Percentiles rank a stretch among this genome's conserved stretches.
Conservation (phyloP, 2,329 filamentous ascomycete species). For the Colletotrichum truncatum region DNA sequence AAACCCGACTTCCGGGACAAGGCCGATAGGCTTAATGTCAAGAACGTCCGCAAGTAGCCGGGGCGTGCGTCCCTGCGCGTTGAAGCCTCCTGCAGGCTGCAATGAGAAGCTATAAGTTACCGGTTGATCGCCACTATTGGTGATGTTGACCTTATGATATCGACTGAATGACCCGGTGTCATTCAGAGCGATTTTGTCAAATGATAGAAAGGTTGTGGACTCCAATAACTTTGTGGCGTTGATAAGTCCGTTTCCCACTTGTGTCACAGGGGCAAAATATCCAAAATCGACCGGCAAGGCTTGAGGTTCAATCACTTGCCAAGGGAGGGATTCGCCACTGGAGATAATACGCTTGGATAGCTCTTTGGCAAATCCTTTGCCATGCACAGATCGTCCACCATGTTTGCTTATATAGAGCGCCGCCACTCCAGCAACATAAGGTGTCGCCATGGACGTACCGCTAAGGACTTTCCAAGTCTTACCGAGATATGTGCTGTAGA, state of each 20-base stretch:
- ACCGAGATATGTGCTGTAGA: conserved; percentile 53
- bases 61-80: conserved; percentile 38
- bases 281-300: conserved; percentile 34
- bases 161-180: conserved; percentile 50
- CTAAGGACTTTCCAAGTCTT: conserved; percentile 48
- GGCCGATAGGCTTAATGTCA: conserved; percentile 7
- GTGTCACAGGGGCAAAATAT: conserved; percentile 43
- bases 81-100: conserved; percentile 45
- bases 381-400: conserved; percentile 43
- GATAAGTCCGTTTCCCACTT: conserved; percentile 50
- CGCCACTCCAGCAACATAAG: conserved; percentile 54
- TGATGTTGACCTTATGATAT: conserved; percentile 38
- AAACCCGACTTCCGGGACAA: background rate
- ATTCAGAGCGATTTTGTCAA: conserved; percentile 52
- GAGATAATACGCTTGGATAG: conserved; percentile 43
- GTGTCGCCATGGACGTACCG: conserved; percentile 59
- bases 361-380: conserved; percentile 39
- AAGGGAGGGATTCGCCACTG: conserved; percentile 41
- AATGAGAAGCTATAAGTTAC: conserved; percentile 42
- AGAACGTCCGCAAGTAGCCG: conserved; percentile 9
- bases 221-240: conserved; percentile 52
- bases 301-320: conserved; percentile 33
- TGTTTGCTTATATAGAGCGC: conserved; percentile 47
- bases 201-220: conserved; percentile 45
- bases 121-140: conserved; percentile 44